Evolutionary conservation across 768 basidiomycete genomes (phyloP), one percentile per base, ranked within the genome.

Genomic region (Hericium alpestre): DNA sequence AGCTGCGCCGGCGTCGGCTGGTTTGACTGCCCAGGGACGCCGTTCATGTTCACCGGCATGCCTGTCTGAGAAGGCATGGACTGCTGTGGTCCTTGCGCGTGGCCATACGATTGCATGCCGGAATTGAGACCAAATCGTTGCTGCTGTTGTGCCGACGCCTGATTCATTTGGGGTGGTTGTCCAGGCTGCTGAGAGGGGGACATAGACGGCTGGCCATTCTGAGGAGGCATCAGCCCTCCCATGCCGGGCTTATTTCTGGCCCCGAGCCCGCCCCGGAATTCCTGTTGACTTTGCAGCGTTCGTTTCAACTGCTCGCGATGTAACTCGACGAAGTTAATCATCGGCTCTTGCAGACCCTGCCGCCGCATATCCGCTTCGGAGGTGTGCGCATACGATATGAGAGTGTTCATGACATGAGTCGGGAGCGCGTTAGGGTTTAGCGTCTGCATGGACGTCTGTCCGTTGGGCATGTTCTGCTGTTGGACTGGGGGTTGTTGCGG

Each of bases 321-420:
- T 16, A 10, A 13, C 46, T 56, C 55, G 46, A 56, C 48, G 37
- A 48, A 50, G 7, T 48, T 27, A 9, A 56, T 56, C 23, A 56
- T 32, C n/a, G 18, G 13, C 18, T 56, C 55, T 11, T 23, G 10
- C 12, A 56, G n/a, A 7, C 46, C 43, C 37, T 38, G 15, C 11
- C 23, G 27, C 7, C 55, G 55, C 55, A 56, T 56, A 32, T 56
- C 55, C 46, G 55, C 55, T 39, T 48, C 55, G 15, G 55, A 56
- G 4, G 38, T 39, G 20, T 56, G 55, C 11, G 37, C 25, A 20
- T 56, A 37, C 6, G 22, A 13, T 47, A 56, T 38, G 13, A 56
- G 25, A 25, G 27, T 22, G 32, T 48, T n/a, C 46, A 56, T 56
- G 27, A 56, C 32, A 12, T n/a, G 18, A 9, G 41, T 38, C 8